A percentile compares a stretch with the other conserved stretches of the same genome.
Evolutionary conservation across 2,329 filamentous ascomycete genomes (phyloP).

Genomic region (Colletotrichum liriopes): DNA sequence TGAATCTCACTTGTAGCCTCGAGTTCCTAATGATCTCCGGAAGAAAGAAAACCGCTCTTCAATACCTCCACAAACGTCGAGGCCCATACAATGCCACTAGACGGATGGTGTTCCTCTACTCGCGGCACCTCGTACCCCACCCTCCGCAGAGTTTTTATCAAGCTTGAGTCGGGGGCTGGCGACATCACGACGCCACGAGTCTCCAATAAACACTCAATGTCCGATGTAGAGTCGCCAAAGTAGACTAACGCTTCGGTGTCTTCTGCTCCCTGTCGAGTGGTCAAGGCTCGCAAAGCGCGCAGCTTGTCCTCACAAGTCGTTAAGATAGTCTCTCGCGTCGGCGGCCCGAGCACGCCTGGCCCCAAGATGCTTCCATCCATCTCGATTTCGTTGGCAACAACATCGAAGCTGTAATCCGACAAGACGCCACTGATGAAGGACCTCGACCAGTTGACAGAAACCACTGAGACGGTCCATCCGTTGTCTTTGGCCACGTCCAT

Average conservation of each 20-base stretch:
- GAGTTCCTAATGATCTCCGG: background rate
- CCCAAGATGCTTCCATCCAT: slow-evolving; percentile 59
- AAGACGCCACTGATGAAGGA: slow-evolving; percentile 64
- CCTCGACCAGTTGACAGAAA: slow-evolving; percentile 68
- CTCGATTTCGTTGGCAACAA: slow-evolving; percentile 63
- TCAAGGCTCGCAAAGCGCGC: slow-evolving; percentile 55
- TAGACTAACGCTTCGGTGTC: slow-evolving; percentile 59
- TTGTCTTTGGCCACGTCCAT: slow-evolving; percentile 47
- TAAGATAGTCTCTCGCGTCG: slow-evolving; percentile 49
- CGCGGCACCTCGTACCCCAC: slow-evolving; percentile 52
- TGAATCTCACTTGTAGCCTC: background rate
- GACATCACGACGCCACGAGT: slow-evolving; percentile 64
- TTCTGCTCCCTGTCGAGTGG: slow-evolving; percentile 38
- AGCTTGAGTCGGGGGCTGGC: slow-evolving; percentile 49
- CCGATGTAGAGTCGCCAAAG: slow-evolving; percentile 72
- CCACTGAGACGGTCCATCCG: slow-evolving; percentile 59
- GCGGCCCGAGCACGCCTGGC: slow-evolving; percentile 50
- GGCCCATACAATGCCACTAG: slow-evolving; percentile 49
- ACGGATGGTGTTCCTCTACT: slow-evolving; percentile 46
- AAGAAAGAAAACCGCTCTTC: slow-evolving; percentile 18
- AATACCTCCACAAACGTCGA: slow-evolving; percentile 49
- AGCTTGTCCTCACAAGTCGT: slow-evolving; percentile 65
- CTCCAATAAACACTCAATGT: slow-evolving; percentile 67
- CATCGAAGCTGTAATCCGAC: slow-evolving; percentile 48
- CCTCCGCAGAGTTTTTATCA: slow-evolving; percentile 46